These are phyloP conservation scores for Trichocladium antarcticum DNA, from an alignment of 495 filamentous ascomycete genomes.

Conservation along the genomic window DNA sequence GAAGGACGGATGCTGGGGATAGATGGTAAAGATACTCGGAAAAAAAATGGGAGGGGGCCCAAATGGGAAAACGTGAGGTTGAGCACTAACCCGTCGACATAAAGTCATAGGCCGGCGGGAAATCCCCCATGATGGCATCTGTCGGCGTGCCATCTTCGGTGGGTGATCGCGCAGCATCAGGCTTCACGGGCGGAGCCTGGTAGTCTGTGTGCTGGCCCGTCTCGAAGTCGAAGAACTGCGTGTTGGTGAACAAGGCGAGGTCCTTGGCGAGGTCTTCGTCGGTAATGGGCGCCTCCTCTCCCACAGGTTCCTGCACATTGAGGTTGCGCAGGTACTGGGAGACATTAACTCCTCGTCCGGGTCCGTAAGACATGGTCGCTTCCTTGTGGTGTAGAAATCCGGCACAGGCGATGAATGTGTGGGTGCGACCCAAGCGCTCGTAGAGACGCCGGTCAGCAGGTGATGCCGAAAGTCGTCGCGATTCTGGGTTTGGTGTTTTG, in stretches of 20 bases:
- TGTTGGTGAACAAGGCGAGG: conserved; percentile 83
- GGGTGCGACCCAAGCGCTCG: neutral
- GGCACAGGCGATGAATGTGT: neutral
- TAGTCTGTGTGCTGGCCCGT: conserved; percentile 31
- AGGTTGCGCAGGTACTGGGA: conserved; percentile 80
- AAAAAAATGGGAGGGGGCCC: neutral
- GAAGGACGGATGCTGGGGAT: no score
- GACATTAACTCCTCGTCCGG: conserved; percentile 66
- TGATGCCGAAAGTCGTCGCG: neutral
- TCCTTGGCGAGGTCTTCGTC: conserved; percentile 51
- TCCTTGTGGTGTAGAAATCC: neutral
- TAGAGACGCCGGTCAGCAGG: neutral
- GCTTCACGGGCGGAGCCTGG: conserved; percentile 28
- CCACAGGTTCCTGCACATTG: conserved; percentile 60
- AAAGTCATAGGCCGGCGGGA: conserved; percentile 28
- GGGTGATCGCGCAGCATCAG: conserved; percentile 26
- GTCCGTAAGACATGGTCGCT: conserved; percentile 52
- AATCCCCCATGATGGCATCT: conserved; percentile 29
- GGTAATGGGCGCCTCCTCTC: conserved; percentile 48
- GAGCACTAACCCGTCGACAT: conserved; percentile 14
- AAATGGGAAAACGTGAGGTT: conserved; percentile 5
- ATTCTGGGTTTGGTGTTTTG: neutral
- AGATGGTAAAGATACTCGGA: neutral
- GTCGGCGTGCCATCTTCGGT: conserved; percentile 29
- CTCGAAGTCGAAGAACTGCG: conserved; percentile 89